A percentile compares a stretch with the other conserved stretches of the same genome.
Evolutionary conservation across 345 rosid genomes (phyloP).

Genomic region (Populus simonii): DNA sequence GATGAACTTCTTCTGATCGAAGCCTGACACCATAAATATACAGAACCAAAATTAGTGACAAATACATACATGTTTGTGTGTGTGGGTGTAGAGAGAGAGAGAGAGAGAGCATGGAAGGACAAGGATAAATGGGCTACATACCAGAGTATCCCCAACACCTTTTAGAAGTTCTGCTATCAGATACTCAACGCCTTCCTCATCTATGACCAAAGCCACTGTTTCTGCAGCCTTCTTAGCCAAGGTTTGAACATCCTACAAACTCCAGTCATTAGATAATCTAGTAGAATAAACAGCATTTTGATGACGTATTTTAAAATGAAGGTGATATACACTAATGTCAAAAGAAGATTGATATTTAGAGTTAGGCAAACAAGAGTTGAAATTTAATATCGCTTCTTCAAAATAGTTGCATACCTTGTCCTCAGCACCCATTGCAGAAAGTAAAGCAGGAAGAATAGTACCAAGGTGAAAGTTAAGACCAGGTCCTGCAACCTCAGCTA

Average conservation of each 20-base stretch:
- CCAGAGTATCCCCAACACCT: conserved; percentile 79
- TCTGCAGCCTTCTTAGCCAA: conserved; percentile 90
- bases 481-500: conserved; percentile 97
- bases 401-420: conserved; percentile 47
- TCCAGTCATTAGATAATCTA: conserved; percentile 10
- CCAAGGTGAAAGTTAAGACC: conserved; percentile 87
- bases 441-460: conserved; percentile 87
- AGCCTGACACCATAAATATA: conserved; percentile 50
- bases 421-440: conserved; percentile 74
- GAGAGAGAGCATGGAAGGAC: background rate
- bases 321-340: background rate
- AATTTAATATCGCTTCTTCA: background rate
- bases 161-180: conserved; percentile 80
- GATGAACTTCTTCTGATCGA: conserved; percentile 84
- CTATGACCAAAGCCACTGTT: conserved; percentile 79
- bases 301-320: background rate
- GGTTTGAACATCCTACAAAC: conserved; percentile 69
- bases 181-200: conserved; percentile 86
- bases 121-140: conserved; percentile 18
- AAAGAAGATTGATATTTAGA: background rate
- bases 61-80: background rate
- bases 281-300: background rate
- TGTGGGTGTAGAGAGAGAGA: background rate
- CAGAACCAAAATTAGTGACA: background rate
- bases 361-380: background rate